Percentiles rank a stretch among this genome's conserved stretches.
Conservation (phyloP, 2,329 filamentous ascomycete genomes). For the Stachybotrys chlorohalonatus region DNA sequence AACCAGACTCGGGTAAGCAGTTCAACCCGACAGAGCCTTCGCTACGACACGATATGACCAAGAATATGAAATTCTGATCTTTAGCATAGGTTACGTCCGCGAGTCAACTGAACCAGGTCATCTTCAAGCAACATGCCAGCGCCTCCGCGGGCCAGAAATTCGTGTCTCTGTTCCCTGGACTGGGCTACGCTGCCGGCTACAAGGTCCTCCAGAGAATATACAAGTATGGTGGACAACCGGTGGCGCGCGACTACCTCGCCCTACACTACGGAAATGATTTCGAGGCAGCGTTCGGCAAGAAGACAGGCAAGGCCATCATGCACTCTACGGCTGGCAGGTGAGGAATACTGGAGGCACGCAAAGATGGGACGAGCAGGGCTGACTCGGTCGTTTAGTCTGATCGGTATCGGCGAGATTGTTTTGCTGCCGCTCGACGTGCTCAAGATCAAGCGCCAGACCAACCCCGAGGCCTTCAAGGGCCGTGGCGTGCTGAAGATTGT, state of each 20-base stretch:
- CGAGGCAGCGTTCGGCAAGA: conserved; percentile 85
- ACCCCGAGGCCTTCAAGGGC: conserved; percentile 94
- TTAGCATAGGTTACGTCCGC: conserved; percentile 3
- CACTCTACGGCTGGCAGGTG: conserved; percentile 90
- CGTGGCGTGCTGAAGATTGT: conserved; percentile 86
- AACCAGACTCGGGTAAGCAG: conserved; percentile 65
- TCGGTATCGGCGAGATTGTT: conserved; percentile 95
- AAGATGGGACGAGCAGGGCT: conserved; percentile 3
- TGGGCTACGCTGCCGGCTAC: conserved; percentile 96
- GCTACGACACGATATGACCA: not conserved
- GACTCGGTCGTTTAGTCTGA: conserved; percentile 51
- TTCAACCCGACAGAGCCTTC: conserved; percentile 17
- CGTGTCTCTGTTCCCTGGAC: conserved; percentile 89
- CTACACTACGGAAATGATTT: conserved; percentile 75
- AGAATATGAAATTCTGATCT: not conserved
- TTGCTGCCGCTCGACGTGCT: conserved; percentile 91
- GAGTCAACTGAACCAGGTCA: conserved; percentile 72
- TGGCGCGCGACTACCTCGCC: conserved; percentile 81
- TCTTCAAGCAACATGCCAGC: conserved; percentile 82
- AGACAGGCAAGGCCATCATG: conserved; percentile 97
- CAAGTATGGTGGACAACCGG: conserved; percentile 97
- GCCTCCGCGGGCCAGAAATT: conserved; percentile 70
- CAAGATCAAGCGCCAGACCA: conserved; percentile 99
- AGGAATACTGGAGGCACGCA: conserved; percentile 8
- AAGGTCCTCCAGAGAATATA: conserved; percentile 96